These are phyloP conservation scores for Hymenoscyphus scutula DNA, from an alignment of 2,329 filamentous ascomycete species.

Conservation along the genomic window DNA sequence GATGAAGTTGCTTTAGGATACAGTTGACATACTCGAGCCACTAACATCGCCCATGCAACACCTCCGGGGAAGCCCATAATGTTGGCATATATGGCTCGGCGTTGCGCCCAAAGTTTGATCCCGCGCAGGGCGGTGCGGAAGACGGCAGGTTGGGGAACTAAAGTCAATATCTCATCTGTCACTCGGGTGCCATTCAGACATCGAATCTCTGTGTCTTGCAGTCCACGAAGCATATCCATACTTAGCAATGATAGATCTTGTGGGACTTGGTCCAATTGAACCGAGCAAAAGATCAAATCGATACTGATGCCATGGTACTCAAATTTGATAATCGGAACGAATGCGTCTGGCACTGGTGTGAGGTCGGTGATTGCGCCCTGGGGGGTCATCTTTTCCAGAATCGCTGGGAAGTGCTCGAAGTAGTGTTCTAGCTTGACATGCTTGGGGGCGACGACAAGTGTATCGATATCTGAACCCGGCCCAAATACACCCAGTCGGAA, in stretches of 20 bases:
- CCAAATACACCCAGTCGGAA: constrained; percentile 92
- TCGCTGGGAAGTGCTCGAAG: constrained; percentile 81
- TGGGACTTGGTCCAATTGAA: constrained; percentile 69
- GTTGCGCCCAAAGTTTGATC: constrained; percentile 95
- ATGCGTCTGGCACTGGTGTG: constrained; percentile 82
- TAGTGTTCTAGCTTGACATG: constrained; percentile 89
- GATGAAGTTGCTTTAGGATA: constrained; percentile 91
- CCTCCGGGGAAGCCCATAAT: constrained; percentile 96
- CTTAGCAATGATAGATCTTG: constrained; percentile 75
- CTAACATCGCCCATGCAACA: constrained; percentile 97
- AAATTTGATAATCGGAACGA: constrained; percentile 96
- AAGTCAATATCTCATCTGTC: constrained; percentile 83
- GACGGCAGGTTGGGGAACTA: constrained; percentile 85
- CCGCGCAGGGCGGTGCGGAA: constrained; percentile 87
- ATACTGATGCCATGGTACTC: constrained; percentile 89
- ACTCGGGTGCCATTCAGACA: constrained; percentile 93
- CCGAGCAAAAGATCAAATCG: constrained; percentile 84
- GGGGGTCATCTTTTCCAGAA: constrained; percentile 74
- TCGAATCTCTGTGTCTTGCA: constrained; percentile 83
- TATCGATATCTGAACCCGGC: constrained; percentile 97
- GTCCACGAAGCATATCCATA: constrained; percentile 77
- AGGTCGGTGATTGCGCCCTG: constrained; percentile 80
- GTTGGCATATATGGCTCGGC: constrained; percentile 89
- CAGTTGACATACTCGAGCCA: constrained; percentile 91
- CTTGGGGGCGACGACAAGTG: constrained; percentile 85